These are phyloP conservation scores for Russula olivacea DNA, from an alignment of 768 basidiomycete species.

Conservation along the genomic window DNA sequence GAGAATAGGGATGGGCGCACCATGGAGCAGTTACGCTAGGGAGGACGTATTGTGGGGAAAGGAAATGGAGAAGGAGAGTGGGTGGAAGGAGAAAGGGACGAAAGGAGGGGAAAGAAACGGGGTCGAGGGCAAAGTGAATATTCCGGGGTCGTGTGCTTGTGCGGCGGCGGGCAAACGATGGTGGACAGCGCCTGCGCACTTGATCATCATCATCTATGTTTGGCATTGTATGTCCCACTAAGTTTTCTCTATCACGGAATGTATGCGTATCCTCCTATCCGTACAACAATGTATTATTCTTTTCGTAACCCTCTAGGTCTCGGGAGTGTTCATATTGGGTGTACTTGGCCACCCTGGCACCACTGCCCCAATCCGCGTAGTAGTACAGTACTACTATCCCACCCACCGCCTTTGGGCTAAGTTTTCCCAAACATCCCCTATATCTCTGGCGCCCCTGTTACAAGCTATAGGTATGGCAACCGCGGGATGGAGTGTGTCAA, in stretches of 20 bases:
- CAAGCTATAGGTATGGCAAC: background rate
- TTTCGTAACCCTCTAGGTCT: too few relatives aligned
- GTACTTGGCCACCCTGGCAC: background rate
- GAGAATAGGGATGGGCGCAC: conserved; percentile 4
- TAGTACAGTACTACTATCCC: background rate
- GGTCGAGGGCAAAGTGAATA: conserved; percentile 15
- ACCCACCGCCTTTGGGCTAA: too few relatives aligned
- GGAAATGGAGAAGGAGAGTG: background rate
- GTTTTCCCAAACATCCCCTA: background rate
- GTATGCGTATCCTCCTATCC: background rate
- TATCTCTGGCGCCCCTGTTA: background rate
- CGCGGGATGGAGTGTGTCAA: background rate
- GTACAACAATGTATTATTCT: background rate
- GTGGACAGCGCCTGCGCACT: background rate
- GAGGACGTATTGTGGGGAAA: background rate
- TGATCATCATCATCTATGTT: conserved; percentile 8
- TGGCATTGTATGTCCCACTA: conserved; percentile 12
- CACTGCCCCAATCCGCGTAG: background rate
- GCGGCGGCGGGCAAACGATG: conserved; percentile 10
- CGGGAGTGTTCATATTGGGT: too few relatives aligned
- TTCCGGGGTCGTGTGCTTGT: conserved; percentile 16
- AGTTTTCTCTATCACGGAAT: background rate
- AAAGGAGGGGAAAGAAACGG: conserved; percentile 5
- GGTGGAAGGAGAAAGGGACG: background rate
- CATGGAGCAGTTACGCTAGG: conserved; percentile 1